Conservation (phyloP, 1,284 basidiomycete species). For the Ganoderma meredithae region DNA sequence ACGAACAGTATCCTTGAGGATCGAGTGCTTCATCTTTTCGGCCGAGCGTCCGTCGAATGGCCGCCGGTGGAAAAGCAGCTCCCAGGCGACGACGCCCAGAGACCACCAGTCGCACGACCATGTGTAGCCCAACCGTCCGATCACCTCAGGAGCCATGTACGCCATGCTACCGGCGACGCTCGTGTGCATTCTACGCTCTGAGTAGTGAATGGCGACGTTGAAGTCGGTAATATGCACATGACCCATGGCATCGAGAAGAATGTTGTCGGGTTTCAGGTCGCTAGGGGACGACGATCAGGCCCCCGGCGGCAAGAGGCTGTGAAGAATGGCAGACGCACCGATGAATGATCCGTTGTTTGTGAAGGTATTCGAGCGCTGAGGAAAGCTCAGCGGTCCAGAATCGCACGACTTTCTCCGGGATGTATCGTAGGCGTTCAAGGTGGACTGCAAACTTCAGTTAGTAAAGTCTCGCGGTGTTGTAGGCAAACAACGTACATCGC, state of each 20-base stretch:
- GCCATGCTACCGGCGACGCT: conserved; percentile 98
- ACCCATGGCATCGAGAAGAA: conserved; percentile 90
- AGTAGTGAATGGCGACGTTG: conserved; percentile 98
- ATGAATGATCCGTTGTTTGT: conserved; percentile 92
- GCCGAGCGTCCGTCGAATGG: conserved; percentile 91
- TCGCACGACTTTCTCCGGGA: conserved; percentile 84
- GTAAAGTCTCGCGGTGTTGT: neutral
- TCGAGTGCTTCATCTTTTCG: conserved; percentile 85
- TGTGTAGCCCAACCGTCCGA: conserved; percentile 80
- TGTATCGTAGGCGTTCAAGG: conserved; percentile 79
- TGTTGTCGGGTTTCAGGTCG: conserved; percentile 97
- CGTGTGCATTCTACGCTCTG: conserved; percentile 84
- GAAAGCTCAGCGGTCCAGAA: conserved; percentile 94
- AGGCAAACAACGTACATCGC: conserved; percentile 68
- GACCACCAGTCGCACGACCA: conserved; percentile 97
- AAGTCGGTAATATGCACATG: conserved; percentile 98
- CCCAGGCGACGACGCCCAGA: conserved; percentile 89
- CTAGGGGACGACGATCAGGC: conserved; percentile 53
- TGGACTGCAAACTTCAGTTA: conserved; percentile 68
- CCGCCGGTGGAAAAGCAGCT: conserved; percentile 86
- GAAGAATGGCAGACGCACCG: conserved; percentile 60
- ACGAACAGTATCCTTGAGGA: conserved; percentile 70
- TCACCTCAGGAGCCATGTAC: conserved; percentile 97
- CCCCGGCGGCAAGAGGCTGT: conserved; percentile 34
- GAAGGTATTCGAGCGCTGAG: conserved; percentile 88